phyloP scores from a whole-genome alignment of 352 stramenopile genomes.

The Pythium sp. region DNA sequence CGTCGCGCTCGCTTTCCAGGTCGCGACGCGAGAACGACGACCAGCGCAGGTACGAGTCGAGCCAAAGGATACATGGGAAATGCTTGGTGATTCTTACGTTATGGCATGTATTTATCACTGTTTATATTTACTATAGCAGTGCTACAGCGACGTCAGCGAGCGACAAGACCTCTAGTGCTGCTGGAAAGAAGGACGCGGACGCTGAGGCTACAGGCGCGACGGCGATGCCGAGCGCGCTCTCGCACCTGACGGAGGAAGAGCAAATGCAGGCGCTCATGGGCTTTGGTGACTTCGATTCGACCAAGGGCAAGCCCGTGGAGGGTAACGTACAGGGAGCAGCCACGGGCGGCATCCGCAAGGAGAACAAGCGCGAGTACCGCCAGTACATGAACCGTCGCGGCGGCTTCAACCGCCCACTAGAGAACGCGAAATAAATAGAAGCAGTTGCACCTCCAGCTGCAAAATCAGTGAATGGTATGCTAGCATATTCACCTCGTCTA shows the following conservation, averaged over 20 bases:
- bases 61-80: background rate
- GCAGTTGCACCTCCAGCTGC: background rate
- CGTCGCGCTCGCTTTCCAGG: conserved; percentile 21
- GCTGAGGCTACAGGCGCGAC: background rate
- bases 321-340: conserved; percentile 89
- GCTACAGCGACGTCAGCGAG: background rate
- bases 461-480: background rate
- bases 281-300: conserved; percentile 91
- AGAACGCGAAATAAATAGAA: conserved; percentile 47
- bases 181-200: conserved; percentile 10
- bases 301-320: conserved; percentile 90
- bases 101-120: background rate
- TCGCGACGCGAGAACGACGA: conserved; percentile 11
- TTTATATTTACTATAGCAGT: background rate
- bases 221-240: background rate
- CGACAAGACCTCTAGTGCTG: background rate
- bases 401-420: conserved; percentile 93
- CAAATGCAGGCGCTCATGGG: conserved; percentile 86
- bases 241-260: conserved; percentile 66
- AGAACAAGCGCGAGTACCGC: conserved; percentile 93
- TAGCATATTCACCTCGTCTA: no score
- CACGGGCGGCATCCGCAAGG: conserved; percentile 77
- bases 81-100: background rate
- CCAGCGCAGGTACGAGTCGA: conserved; percentile 9
- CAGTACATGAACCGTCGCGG: conserved; percentile 98